Evolutionary conservation across 2,329 filamentous ascomycete genomes (phyloP).

Genomic region (Sporothrix globosa): DNA sequence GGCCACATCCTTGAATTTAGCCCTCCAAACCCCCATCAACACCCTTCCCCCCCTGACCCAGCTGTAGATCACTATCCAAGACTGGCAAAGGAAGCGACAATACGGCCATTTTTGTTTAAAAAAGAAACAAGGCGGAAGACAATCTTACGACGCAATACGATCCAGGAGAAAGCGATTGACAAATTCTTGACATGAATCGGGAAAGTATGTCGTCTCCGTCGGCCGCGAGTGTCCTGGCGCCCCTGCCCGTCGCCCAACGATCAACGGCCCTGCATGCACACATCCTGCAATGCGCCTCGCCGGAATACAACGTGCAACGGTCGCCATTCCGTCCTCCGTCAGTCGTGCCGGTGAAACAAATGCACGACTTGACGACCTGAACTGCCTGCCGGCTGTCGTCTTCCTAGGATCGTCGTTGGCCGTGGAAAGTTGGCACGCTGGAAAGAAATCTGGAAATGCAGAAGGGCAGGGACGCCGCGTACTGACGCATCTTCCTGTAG

Average conservation of each 20-base stretch:
- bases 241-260: background rate
- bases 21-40: too few relatives aligned
- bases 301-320: background rate
- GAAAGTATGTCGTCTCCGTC: background rate
- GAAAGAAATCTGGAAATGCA: conserved; percentile 4
- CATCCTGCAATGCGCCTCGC: conserved; percentile 2
- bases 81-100: background rate
- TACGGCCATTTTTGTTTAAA: background rate
- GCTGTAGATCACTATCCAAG: background rate
- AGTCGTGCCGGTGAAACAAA: too few relatives aligned
- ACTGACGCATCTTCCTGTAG: too few relatives aligned
- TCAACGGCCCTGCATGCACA: background rate
- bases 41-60: too few relatives aligned
- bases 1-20: too few relatives aligned
- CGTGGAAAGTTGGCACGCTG: background rate
- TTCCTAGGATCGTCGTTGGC: conserved; percentile 4
- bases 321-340: background rate
- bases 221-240: background rate
- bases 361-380: too few relatives aligned
- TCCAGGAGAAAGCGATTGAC: background rate
- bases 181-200: background rate
- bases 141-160: background rate
- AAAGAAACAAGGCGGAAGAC: too few relatives aligned
- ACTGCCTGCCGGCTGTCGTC: background rate
- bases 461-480: too few relatives aligned